phyloP scores from a whole-genome alignment of 208 protist genomes.

The Strigomonas culicis region DNA sequence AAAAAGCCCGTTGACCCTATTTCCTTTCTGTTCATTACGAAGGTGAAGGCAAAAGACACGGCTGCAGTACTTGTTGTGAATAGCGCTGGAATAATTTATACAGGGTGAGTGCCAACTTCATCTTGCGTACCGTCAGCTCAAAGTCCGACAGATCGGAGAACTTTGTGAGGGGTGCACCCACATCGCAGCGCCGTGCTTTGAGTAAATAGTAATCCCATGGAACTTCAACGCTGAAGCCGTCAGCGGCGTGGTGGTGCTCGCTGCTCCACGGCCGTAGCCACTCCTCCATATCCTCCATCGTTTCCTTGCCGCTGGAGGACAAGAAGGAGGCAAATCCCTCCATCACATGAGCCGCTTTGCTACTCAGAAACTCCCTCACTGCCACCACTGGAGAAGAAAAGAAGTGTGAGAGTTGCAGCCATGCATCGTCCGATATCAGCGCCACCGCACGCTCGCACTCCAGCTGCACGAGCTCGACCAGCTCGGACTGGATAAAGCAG shows the following conservation, averaged over 20 bases:
- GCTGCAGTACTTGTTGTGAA: neutral
- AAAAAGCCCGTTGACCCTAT: neutral
- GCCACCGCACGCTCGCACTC: constrained; percentile 79
- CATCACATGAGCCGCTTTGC: neutral
- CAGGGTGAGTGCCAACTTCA: no score
- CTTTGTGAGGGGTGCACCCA: constrained; percentile 20
- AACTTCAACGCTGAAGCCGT: constrained; percentile 31
- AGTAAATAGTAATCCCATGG: constrained; percentile 80
- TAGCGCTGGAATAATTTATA: no score
- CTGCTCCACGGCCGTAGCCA: constrained; percentile 56
- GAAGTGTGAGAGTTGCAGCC: constrained; percentile 23
- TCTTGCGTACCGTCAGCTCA: neutral
- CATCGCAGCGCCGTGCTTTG: constrained; percentile 26
- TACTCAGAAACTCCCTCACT: constrained; percentile 2
- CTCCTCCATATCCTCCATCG: constrained; percentile 32
- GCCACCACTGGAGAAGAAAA: neutral
- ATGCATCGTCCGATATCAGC: constrained; percentile 41
- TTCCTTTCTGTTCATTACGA: neutral
- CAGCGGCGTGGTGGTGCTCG: neutral
- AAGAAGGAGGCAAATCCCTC: constrained; percentile 17
- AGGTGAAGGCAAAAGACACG: neutral
- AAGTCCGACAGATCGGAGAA: constrained; percentile 18
- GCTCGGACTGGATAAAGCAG: constrained; percentile 47
- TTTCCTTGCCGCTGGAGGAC: constrained; percentile 14
- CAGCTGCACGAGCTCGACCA: constrained; percentile 44